A percentile compares a stretch with the other conserved stretches of the same genome.
phyloP scores from a whole-genome alignment of 306 rosid species.

The Chamaecrista fasciculata region DNA sequence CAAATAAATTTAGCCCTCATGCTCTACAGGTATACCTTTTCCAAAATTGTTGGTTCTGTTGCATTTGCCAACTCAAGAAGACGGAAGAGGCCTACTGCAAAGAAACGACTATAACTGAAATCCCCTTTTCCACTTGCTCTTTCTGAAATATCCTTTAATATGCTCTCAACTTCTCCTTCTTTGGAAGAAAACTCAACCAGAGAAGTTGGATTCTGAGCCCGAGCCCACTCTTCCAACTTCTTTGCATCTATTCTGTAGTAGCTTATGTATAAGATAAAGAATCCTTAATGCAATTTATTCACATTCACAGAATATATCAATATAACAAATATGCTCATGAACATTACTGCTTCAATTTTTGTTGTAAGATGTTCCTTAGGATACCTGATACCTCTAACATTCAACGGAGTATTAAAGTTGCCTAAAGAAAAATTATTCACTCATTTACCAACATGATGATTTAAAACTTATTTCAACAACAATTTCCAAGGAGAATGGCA shows the following conservation, averaged over 20 bases:
- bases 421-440: constrained; percentile 5
- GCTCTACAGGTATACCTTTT: constrained; percentile 60
- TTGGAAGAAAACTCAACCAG: constrained; percentile 76
- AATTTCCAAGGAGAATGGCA: constrained; percentile 22
- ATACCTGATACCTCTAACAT: background rate
- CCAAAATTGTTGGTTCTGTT: constrained; percentile 81
- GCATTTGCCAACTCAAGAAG: constrained; percentile 95
- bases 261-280: constrained; percentile 19
- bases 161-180: constrained; percentile 90
- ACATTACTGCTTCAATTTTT: background rate
- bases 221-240: constrained; percentile 95
- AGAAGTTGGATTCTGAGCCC: constrained; percentile 68
- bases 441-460: background rate
- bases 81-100: constrained; percentile 94
- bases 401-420: background rate
- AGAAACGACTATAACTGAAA: constrained; percentile 95
- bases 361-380: background rate
- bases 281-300: constrained; percentile 20
- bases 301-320: constrained; percentile 8
- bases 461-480: constrained; percentile 13
- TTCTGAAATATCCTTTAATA: constrained; percentile 79
- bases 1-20: constrained; percentile 5
- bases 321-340: too few relatives aligned
- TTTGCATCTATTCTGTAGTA: constrained; percentile 70
- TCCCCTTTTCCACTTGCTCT: constrained; percentile 75